Evolutionary conservation across 2,329 filamentous ascomycete species (phyloP).

Genomic region (Pseudopyricularia javanii): DNA sequence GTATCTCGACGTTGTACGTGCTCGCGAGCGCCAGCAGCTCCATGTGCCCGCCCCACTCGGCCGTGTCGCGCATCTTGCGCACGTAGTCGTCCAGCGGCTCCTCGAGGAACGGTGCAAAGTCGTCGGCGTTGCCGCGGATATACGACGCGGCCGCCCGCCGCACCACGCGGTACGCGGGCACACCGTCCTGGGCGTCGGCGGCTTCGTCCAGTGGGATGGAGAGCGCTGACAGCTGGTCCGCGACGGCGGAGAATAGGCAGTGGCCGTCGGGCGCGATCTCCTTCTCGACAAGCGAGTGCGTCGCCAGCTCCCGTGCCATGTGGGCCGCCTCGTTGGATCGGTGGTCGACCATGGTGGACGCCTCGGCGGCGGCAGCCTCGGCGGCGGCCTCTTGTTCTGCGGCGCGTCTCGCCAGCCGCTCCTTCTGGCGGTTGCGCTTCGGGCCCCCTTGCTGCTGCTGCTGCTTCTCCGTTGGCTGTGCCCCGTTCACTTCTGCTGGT

Average conservation of each 20-base stretch:
- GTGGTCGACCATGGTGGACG: conserved; percentile 59
- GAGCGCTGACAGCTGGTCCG: conserved; percentile 60
- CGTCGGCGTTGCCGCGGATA: conserved; percentile 61
- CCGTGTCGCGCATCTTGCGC: conserved; percentile 68
- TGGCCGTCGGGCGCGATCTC: conserved; percentile 85
- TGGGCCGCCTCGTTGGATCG: conserved; percentile 55
- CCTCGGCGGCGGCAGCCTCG: conserved; percentile 61
- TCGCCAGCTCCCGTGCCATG: conserved; percentile 57
- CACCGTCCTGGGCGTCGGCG: too few species aligned
- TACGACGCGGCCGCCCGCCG: conserved; percentile 63
- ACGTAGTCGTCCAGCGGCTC: conserved; percentile 65
- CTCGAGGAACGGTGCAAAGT: conserved; percentile 80
- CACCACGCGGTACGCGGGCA: conserved; percentile 50
- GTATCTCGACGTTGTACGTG: conserved; percentile 68
- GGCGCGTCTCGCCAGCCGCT: conserved; percentile 75
- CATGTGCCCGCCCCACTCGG: conserved; percentile 91
- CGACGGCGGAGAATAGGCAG: conserved; percentile 85
- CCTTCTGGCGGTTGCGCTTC: conserved; percentile 86
- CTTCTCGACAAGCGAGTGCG: conserved; percentile 56
- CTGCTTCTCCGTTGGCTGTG: conserved; percentile 10
- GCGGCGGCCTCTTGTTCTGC: conserved; percentile 68
- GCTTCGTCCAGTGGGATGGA: conserved; percentile 26
- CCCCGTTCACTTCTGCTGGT: background rate
- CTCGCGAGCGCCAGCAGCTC: conserved; percentile 78
- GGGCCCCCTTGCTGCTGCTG: conserved; percentile 25